Percentiles rank a stretch among this genome's conserved stretches.
These are phyloP conservation scores for Coelastrella sp. DNA, from an alignment of 139 green algal species.

Conservation along the genomic window DNA sequence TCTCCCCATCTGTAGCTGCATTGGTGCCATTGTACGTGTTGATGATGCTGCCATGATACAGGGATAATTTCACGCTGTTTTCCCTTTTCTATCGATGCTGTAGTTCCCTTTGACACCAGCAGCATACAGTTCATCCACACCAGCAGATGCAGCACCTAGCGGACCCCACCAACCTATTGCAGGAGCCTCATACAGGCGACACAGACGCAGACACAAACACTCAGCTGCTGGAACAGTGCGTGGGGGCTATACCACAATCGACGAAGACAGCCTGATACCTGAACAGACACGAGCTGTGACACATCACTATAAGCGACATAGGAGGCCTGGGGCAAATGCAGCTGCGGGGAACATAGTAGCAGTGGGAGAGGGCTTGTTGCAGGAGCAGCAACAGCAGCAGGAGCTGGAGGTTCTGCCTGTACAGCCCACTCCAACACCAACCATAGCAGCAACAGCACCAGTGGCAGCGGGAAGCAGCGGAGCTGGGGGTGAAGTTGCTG, in stretches of 20 bases:
- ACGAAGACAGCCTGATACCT: neutral
- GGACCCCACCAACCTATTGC: neutral
- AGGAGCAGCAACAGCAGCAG: constrained; percentile 41
- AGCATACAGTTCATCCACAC: neutral
- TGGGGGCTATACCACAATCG: neutral
- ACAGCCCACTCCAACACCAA: neutral
- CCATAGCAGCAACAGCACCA: too few relatives aligned
- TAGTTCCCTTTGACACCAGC: too few relatives aligned
- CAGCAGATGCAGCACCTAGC: constrained; percentile 14
- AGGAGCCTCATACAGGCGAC: neutral
- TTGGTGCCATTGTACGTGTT: too few relatives aligned
- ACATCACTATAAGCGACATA: constrained; percentile 4
- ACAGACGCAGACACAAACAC: neutral
- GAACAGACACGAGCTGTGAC: neutral
- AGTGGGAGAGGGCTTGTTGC: neutral
- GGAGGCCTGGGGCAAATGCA: neutral
- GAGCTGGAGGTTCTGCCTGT: too few relatives aligned
- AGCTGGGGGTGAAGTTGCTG: too few relatives aligned
- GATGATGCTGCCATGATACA: too few relatives aligned
- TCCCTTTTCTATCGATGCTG: too few relatives aligned
- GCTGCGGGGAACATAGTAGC: neutral
- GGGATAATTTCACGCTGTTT: too few relatives aligned
- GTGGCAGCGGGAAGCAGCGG: too few relatives aligned
- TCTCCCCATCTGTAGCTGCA: too few relatives aligned
- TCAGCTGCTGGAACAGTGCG: neutral